A percentile compares a stretch with the other conserved stretches of the same genome.
phyloP scores from a whole-genome alignment of 768 basidiomycete species.

The Filobasidium floriforme region DNA sequence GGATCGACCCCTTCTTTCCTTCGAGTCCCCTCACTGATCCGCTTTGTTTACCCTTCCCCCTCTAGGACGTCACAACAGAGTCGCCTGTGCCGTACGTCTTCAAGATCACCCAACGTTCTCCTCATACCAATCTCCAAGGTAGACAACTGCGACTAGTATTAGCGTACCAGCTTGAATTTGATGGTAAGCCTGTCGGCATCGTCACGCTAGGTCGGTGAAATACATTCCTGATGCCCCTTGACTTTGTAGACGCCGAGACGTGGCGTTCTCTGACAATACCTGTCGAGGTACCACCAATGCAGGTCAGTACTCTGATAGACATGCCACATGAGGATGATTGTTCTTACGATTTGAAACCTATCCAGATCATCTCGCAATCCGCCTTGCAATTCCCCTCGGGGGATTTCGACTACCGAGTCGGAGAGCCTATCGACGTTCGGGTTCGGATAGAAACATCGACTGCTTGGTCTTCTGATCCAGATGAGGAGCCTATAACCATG shows the following conservation, averaged over 20 bases:
- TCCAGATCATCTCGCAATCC: slow-evolving; percentile 11
- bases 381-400: background rate
- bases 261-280: slow-evolving; percentile 19
- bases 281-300: slow-evolving; percentile 22
- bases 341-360: background rate
- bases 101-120: slow-evolving; percentile 59
- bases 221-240: too few relatives aligned
- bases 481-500: slow-evolving; percentile 7
- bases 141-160: slow-evolving; percentile 48
- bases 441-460: slow-evolving; percentile 3
- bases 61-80: slow-evolving; percentile 65
- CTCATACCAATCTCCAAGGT: slow-evolving; percentile 23
- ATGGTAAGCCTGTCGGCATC: background rate
- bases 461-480: background rate
- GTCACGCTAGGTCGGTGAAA: background rate
- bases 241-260: background rate
- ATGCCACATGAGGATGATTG: background rate
- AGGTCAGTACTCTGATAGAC: slow-evolving; percentile 9
- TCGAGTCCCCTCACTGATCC: slow-evolving; percentile 50
- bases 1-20: slow-evolving; percentile 42
- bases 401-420: slow-evolving; percentile 1
- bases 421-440: slow-evolving; percentile 9
- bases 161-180: background rate
- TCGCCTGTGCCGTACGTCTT: slow-evolving; percentile 75
- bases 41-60: background rate